A percentile compares a stretch with the other conserved stretches of the same genome.
Evolutionary conservation across 768 basidiomycete genomes (phyloP).

Genomic region (Trametes meyenii): DNA sequence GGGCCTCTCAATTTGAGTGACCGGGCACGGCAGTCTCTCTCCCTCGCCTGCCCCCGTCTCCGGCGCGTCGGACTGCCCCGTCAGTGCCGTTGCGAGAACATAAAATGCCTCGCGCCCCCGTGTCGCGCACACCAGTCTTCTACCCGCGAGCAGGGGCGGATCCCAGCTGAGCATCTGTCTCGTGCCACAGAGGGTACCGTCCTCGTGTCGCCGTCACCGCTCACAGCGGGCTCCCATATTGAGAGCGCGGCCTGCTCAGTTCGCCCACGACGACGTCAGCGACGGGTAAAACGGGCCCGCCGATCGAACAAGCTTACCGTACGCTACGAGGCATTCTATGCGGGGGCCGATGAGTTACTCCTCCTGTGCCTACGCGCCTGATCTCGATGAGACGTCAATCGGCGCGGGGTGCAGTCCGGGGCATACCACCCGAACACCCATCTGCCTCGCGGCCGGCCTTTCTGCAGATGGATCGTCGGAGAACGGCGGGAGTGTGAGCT

Average conservation of each 20-base stretch:
- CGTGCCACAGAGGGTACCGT: neutral
- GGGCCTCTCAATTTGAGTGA: slow-evolving; percentile 5
- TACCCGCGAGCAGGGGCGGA: slow-evolving; percentile 18
- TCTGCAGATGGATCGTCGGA: slow-evolving; percentile 7
- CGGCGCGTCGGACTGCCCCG: slow-evolving; percentile 9
- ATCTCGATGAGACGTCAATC: neutral
- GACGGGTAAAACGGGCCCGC: neutral
- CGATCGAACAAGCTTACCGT: neutral
- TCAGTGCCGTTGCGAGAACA: neutral
- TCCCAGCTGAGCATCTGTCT: neutral
- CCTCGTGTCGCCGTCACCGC: slow-evolving; percentile 3
- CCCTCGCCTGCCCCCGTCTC: slow-evolving; percentile 9
- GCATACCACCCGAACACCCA: neutral
- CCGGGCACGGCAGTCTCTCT: neutral
- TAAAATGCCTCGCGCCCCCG: neutral
- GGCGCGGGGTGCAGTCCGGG: neutral
- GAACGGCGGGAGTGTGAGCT: neutral
- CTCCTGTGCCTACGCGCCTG: too few relatives aligned
- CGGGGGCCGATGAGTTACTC: too few relatives aligned
- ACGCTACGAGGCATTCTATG: too few relatives aligned
- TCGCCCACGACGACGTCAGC: slow-evolving; percentile 1
- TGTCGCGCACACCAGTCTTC: neutral
- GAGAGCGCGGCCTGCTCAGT: neutral
- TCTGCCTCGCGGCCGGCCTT: slow-evolving; percentile 6
- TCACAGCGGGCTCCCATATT: neutral